These are phyloP conservation scores for Hypoxylon fragiforme DNA, from an alignment of 495 filamentous ascomycete genomes.

Conservation along the genomic window DNA sequence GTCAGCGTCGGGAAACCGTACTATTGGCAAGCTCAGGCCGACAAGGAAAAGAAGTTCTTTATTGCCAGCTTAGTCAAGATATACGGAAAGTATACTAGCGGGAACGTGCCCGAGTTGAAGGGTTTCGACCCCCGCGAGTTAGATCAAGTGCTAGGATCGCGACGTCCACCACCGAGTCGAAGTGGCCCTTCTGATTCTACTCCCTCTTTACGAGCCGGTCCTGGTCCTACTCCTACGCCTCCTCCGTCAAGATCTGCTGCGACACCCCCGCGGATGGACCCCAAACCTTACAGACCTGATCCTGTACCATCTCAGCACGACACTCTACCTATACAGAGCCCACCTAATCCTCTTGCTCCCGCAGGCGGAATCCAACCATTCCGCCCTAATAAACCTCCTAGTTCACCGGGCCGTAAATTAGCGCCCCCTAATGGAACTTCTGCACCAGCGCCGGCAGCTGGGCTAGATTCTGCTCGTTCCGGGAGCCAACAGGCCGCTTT, in stretches of 20 bases:
- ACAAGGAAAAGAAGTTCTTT: slow-evolving; percentile 98
- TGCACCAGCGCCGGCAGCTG: slow-evolving; percentile 31
- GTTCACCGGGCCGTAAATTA: slow-evolving; percentile 39
- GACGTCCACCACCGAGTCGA: slow-evolving; percentile 37
- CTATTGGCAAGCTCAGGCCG: slow-evolving; percentile 90
- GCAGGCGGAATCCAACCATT: slow-evolving; percentile 20
- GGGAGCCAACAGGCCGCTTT: slow-evolving; percentile 47
- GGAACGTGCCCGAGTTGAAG: slow-evolving; percentile 73
- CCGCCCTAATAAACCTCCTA: slow-evolving; percentile 25
- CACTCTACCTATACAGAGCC: slow-evolving; percentile 23
- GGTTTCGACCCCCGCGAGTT: slow-evolving; percentile 82
- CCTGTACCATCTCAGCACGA: slow-evolving; percentile 22
- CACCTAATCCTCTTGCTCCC: slow-evolving; percentile 9
- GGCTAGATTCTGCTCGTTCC: slow-evolving; percentile 49
- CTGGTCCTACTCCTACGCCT: slow-evolving; percentile 28
- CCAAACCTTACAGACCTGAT: slow-evolving; percentile 27
- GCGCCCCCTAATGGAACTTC: slow-evolving; percentile 45
- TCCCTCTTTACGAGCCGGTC: slow-evolving; percentile 22
- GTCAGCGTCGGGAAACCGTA: slow-evolving; percentile 91
- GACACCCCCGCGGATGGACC: slow-evolving; percentile 40
- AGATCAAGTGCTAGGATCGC: slow-evolving; percentile 65
- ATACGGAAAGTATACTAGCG: slow-evolving; percentile 91
- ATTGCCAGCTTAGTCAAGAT: slow-evolving; percentile 94
- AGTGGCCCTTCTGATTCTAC: slow-evolving; percentile 40
- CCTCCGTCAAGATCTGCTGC: slow-evolving; percentile 43